Conservation (phyloP, 192 early-diverging fungal species). For the Backusella liffmaniae region DNA sequence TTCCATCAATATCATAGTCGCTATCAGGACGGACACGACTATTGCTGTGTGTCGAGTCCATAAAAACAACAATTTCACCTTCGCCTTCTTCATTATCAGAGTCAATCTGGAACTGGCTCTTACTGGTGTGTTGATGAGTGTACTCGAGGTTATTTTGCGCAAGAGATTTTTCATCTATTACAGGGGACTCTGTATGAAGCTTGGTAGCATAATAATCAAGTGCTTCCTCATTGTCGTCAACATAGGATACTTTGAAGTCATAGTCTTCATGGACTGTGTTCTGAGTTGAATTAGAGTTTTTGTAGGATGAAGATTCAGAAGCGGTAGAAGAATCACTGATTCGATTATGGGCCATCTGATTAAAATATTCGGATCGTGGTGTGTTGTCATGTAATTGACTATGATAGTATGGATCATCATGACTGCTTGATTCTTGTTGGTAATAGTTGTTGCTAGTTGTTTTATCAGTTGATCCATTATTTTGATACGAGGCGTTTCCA, state of each 20-base stretch:
- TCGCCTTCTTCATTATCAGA: slow-evolving; percentile 11
- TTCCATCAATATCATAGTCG: neutral
- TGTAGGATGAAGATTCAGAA: slow-evolving; percentile 12
- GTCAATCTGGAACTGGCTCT: neutral
- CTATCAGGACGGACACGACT: neutral
- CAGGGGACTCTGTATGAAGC: neutral
- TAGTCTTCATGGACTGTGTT: slow-evolving; percentile 11
- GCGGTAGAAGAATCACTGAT: slow-evolving; percentile 13
- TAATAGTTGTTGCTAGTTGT: neutral
- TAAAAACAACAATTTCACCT: slow-evolving; percentile 15
- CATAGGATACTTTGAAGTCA: neutral
- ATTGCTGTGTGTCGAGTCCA: neutral
- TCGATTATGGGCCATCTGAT: neutral
- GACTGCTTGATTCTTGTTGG: neutral
- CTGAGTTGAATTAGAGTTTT: slow-evolving; percentile 6
- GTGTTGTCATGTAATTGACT: neutral
- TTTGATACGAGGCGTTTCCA: neutral
- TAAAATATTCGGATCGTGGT: neutral
- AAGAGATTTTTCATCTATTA: neutral
- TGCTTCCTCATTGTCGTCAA: neutral
- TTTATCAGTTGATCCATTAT: neutral
- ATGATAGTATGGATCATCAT: neutral
- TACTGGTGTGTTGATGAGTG: neutral
- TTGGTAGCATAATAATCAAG: slow-evolving; percentile 9
- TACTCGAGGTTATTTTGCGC: neutral